A percentile compares a stretch with the other conserved stretches of the same genome.
These are phyloP conservation scores for Fusarium protoensiforme DNA, from an alignment of 2,329 filamentous ascomycete genomes.

Conservation along the genomic window DNA sequence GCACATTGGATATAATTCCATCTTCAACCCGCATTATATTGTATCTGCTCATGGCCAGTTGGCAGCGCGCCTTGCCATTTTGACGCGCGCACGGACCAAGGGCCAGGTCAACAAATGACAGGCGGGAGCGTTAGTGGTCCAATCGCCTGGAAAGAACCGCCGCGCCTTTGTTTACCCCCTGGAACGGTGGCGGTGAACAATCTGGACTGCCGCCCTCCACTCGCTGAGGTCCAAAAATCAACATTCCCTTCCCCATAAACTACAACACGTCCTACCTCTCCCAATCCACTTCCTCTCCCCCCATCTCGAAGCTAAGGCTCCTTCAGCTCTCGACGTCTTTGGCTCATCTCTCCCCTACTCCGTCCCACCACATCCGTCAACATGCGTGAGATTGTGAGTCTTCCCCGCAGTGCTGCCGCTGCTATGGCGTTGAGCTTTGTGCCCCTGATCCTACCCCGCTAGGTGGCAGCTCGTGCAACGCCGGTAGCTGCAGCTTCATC, in stretches of 20 bases:
- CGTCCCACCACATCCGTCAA: constrained; percentile 51
- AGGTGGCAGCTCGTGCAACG: constrained; percentile 30
- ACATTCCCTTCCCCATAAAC: constrained; percentile 44
- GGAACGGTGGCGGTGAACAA: constrained; percentile 51
- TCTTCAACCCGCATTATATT: background rate
- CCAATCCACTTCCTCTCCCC: constrained; percentile 42
- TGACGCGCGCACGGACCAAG: constrained; percentile 42
- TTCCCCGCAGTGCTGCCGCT: constrained; percentile 15
- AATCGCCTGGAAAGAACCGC: constrained; percentile 38
- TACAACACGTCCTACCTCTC: constrained; percentile 41
- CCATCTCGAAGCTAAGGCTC: constrained; percentile 48
- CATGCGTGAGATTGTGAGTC: constrained; percentile 78
- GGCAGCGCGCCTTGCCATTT: constrained; percentile 42
- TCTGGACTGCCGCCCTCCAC: constrained; percentile 37
- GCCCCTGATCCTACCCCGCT: constrained; percentile 55
- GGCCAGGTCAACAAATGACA: constrained; percentile 44
- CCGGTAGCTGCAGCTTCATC: constrained; percentile 27
- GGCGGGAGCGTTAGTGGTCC: constrained; percentile 44
- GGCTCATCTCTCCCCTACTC: constrained; percentile 37
- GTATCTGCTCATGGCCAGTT: constrained; percentile 25
- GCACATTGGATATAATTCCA: background rate
- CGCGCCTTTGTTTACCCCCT: constrained; percentile 40
- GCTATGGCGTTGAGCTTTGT: constrained; percentile 12
- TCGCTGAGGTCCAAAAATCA: constrained; percentile 49
- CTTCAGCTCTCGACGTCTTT: constrained; percentile 47